These are phyloP conservation scores for Quercus lobata DNA, from an alignment of 331 rosid species.

Conservation along the genomic window DNA sequence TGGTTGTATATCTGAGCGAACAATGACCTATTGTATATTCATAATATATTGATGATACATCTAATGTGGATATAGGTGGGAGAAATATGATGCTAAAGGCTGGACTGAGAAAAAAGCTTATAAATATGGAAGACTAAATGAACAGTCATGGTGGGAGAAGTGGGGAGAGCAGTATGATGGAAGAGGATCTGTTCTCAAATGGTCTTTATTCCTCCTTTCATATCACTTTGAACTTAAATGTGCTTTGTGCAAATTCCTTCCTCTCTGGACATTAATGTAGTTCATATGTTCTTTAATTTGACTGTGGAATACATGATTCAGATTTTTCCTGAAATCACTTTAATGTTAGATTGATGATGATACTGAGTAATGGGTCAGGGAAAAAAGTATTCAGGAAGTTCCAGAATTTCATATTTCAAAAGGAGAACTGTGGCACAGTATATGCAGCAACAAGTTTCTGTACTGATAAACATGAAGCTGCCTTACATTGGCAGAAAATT, in stretches of 20 bases:
- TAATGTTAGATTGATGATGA: not conserved
- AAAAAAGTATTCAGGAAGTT: not conserved
- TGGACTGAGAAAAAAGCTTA: conserved; percentile 99
- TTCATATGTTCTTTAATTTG: not conserved
- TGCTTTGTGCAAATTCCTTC: conserved; percentile 14
- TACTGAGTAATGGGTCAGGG: not conserved
- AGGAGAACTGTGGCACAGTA: not conserved
- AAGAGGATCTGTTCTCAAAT: conserved; percentile 95
- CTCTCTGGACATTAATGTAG: not conserved
- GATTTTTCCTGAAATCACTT: not conserved
- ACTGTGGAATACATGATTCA: too few species aligned
- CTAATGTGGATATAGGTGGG: conserved; percentile 71
- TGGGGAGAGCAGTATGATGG: conserved; percentile 99
- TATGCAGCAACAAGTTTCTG: not conserved
- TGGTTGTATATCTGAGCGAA: conserved; percentile 6
- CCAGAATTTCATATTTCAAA: not conserved
- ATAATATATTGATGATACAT: conserved; percentile 4
- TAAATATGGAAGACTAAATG: conserved; percentile 94
- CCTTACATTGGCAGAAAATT: not conserved
- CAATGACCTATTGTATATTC: conserved; percentile 3
- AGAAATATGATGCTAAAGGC: conserved; percentile 95
- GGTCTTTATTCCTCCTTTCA: conserved; percentile 44
- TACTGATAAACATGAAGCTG: not conserved
- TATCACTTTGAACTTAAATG: conserved; percentile 4
- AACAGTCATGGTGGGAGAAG: conserved; percentile 99